Base-by-base conservation (phyloP, 2,329 filamentous ascomycete genomes). In the Fusarium euwallaceae region DNA sequence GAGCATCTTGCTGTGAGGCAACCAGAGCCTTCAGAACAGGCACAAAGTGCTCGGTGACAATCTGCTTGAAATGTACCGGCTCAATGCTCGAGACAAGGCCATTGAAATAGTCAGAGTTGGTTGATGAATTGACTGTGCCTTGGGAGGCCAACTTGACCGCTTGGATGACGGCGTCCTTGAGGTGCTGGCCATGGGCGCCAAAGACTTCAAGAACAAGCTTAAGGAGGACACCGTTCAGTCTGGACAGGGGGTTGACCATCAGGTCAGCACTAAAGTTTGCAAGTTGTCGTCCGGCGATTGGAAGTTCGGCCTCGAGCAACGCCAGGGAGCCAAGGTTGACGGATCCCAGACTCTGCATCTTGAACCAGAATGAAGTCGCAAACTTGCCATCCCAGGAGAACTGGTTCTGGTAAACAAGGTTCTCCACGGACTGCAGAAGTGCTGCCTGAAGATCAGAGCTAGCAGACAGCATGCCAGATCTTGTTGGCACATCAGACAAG, bases 291-390 rank as follows among this genome's bases (percentile, higher is more conserved):
- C 89, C 90, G 69, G 94, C 83, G 4, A 88, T 84, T 10, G 91
- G 90, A 60, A 94, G 82, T 78, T 95, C 93, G 1, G 86, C 84
- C 80, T 93, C 91, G 0, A 95, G 84, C 20, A 92, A 85, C 53
- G 88, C 86, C 58, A 95, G 83, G 48, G 91, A 89, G 55, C 87
- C 87, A 43, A 95, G 83, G 55, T 85, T 88, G 1, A 92, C 89
- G 27, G 87, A 84, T 14, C 83, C 82, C 20, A 91, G 81, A 2
- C 81, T 83, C 61, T 87, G 84, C 56, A 93, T 81, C 74, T 88
- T 91, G 16, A 85, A 83, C 75, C 94, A 83, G 4, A 94, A 78
- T 1, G 87, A 87, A 17, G 79, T 73, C 4, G 81, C 71, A 53
- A 86, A 79, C 61, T 81, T 83, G 20, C 85, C 85, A 61, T 85